These are phyloP conservation scores for Metarhizium humberi DNA, from an alignment of 2,329 filamentous ascomycete genomes.

Conservation along the genomic window DNA sequence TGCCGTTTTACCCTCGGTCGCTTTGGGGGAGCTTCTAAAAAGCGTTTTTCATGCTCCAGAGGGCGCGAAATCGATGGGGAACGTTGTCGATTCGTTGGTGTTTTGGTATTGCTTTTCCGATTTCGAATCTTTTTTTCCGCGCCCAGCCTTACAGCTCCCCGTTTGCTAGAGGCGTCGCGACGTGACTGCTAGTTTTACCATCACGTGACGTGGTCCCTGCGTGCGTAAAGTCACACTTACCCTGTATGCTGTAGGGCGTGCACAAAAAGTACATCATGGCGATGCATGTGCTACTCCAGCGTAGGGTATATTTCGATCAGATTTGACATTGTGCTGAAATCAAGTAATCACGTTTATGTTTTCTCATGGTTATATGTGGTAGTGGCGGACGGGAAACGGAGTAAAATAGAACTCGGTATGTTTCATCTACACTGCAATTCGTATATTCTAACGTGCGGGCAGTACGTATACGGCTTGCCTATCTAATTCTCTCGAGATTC, in stretches of 20 bases:
- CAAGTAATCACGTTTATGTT: no score
- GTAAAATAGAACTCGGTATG: no score
- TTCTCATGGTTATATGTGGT: no score
- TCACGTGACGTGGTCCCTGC: constrained; percentile 15
- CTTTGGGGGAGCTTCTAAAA: background rate
- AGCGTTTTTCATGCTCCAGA: background rate
- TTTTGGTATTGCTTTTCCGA: constrained; percentile 20
- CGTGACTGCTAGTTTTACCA: constrained; percentile 11
- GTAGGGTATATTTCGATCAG: no score
- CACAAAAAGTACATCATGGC: no score
- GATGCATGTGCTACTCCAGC: no score
- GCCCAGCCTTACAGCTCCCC: constrained; percentile 16
- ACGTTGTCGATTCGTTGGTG: background rate
- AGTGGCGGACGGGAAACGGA: no score
- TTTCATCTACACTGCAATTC: no score
- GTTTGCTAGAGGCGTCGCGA: constrained; percentile 16
- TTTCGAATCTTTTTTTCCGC: constrained; percentile 5
- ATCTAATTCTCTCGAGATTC: constrained; percentile 4
- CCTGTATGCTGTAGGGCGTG: background rate
- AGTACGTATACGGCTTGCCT: background rate
- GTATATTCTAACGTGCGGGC: no score
- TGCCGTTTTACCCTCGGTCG: background rate
- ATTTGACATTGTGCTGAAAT: no score
- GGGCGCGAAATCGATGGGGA: background rate
- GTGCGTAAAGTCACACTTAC: background rate